A percentile compares a stretch with the other conserved stretches of the same genome.
Conservation (phyloP, 2,329 filamentous ascomycete species). For the Stagonosporopsis cucurbitacearum region DNA sequence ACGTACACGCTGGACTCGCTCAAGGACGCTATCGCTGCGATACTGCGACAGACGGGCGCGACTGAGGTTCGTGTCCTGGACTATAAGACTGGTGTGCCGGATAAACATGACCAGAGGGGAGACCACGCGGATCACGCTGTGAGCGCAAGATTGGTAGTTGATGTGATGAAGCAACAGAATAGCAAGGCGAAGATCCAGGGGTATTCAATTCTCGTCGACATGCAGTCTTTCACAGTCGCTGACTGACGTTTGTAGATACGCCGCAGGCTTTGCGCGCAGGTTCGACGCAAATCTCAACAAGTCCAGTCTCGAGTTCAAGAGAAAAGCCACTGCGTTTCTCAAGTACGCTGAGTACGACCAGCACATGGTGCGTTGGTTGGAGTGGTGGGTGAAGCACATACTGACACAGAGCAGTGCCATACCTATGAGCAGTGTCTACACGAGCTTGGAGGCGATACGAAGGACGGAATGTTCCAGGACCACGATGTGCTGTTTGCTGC, state of each 20-base stretch:
- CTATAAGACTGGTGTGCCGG: constrained; percentile 23
- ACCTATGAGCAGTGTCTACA: constrained; percentile 24
- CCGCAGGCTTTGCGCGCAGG: constrained; percentile 25
- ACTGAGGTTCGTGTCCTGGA: constrained; percentile 32
- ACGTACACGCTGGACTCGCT: constrained; percentile 31
- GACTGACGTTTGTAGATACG: constrained; percentile 27
- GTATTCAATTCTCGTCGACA: not conserved
- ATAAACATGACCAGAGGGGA: constrained; percentile 16
- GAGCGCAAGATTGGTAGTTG: constrained; percentile 36
- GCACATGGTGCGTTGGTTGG: constrained; percentile 25
- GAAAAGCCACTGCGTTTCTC: constrained; percentile 29
- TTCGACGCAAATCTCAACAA: constrained; percentile 21
- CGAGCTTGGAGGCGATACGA: constrained; percentile 2
- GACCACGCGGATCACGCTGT: constrained; percentile 39
- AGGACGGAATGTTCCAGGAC: constrained; percentile 2
- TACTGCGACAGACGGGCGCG: constrained; percentile 26
- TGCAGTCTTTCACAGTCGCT: not conserved
- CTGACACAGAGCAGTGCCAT: constrained; percentile 24
- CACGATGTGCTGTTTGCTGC: constrained; percentile 29
- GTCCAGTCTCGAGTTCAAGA: constrained; percentile 16
- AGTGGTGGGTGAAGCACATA: not conserved
- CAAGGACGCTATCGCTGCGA: constrained; percentile 23
- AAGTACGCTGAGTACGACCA: constrained; percentile 31
- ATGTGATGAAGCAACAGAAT: constrained; percentile 25
- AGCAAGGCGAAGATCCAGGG: constrained; percentile 20